phyloP scores from a whole-genome alignment of 768 basidiomycete genomes.

The Leccinum truebloodii region DNA sequence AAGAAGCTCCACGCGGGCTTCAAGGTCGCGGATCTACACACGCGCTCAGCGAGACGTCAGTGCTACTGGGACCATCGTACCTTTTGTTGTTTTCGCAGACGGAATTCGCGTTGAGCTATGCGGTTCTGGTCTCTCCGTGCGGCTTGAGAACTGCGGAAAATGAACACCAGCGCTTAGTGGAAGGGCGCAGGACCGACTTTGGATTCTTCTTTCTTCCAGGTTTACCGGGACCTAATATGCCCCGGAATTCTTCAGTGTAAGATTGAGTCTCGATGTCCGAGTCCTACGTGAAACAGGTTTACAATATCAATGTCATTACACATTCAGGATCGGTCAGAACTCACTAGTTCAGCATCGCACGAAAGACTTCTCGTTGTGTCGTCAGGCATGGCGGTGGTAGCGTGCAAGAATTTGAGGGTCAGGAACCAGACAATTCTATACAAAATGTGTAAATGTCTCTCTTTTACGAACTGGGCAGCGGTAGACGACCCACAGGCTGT shows the following conservation, averaged over 20 bases:
- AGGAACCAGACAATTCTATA: conserved; percentile 1
- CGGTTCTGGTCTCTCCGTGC: conserved; percentile 87
- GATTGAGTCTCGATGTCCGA: conserved; percentile 74
- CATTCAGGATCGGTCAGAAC: conserved; percentile 15
- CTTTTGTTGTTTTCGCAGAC: conserved; percentile 87
- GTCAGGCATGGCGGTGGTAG: conserved; percentile 44
- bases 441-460: neutral
- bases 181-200: conserved; percentile 51
- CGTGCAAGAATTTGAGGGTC: conserved; percentile 35
- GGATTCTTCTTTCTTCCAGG: conserved; percentile 88
- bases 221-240: conserved; percentile 26
- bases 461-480: neutral
- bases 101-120: conserved; percentile 92
- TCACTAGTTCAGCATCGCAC: conserved; percentile 54
- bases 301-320: conserved; percentile 14
- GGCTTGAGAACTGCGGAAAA: conserved; percentile 69
- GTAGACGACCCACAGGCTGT: conserved; percentile 5
- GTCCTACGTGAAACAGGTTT: conserved; percentile 41
- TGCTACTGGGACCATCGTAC: conserved; percentile 36
- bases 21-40: conserved; percentile 86
- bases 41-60: conserved; percentile 4
- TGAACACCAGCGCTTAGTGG: conserved; percentile 16
- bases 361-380: conserved; percentile 61
- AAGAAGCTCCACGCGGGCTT: conserved; percentile 92
- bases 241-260: conserved; percentile 26